These are phyloP conservation scores for Claviceps sp. DNA, from an alignment of 2,329 filamentous ascomycete genomes.

Conservation along the genomic window DNA sequence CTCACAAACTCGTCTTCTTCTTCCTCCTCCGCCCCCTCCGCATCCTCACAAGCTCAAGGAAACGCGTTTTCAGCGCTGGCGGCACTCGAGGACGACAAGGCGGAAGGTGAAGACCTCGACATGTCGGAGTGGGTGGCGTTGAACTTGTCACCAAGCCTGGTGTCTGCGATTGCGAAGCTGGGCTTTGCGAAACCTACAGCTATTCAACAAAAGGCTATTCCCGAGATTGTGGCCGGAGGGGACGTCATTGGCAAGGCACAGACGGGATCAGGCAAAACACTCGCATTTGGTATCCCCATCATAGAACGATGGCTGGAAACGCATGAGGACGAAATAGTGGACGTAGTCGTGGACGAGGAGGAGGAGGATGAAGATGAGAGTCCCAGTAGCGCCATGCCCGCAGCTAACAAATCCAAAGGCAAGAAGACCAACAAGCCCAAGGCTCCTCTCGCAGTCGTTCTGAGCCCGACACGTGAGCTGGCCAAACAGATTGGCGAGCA, in stretches of 20 bases:
- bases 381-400: not conserved
- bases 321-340: constrained; percentile 15
- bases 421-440: constrained; percentile 19
- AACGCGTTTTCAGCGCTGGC: constrained; percentile 41
- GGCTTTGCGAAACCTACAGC: constrained; percentile 69
- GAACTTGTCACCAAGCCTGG: constrained; percentile 55
- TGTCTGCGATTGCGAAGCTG: constrained; percentile 64
- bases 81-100: constrained; percentile 36
- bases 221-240: constrained; percentile 66
- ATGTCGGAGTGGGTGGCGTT: constrained; percentile 69
- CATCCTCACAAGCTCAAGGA: constrained; percentile 22
- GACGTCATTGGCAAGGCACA: constrained; percentile 94
- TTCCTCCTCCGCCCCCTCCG: constrained; percentile 27
- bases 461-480: constrained; percentile 86
- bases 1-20: constrained; percentile 23
- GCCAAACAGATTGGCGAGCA: constrained; percentile 85
- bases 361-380: not conserved
- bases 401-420: constrained; percentile 4
- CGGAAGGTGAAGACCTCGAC: constrained; percentile 48
- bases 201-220: constrained; percentile 72
- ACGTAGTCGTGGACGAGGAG: not conserved
- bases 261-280: constrained; percentile 90
- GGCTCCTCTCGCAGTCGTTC: constrained; percentile 59
- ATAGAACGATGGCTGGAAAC: constrained; percentile 64
- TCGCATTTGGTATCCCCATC: constrained; percentile 90